A percentile compares a stretch with the other conserved stretches of the same genome.
These are phyloP conservation scores for Agaricus sinodeliciosus DNA, from an alignment of 768 basidiomycete genomes.

Conservation along the genomic window DNA sequence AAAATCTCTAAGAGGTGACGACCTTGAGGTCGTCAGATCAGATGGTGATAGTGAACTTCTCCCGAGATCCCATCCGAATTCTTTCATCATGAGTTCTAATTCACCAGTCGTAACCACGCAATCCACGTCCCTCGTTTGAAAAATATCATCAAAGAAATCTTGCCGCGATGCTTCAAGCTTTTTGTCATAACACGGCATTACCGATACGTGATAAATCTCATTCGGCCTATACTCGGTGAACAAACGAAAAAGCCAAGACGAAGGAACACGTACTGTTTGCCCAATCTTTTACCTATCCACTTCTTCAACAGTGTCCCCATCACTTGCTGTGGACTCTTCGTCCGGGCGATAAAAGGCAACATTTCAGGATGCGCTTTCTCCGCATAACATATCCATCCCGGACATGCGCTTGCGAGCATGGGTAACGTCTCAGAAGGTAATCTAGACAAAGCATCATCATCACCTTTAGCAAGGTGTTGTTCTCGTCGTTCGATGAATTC, in stretches of 20 bases:
- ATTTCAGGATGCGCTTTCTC: conserved; percentile 96
- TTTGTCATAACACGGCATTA: conserved; percentile 99
- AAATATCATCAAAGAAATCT: conserved; percentile 82
- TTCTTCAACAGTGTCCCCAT: conserved; percentile 93
- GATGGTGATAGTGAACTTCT: conserved; percentile 39
- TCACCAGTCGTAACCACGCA: conserved; percentile 98
- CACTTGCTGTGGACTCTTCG: conserved; percentile 90
- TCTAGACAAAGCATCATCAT: no score
- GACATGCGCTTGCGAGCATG: conserved; percentile 94
- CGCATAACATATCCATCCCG: conserved; percentile 99
- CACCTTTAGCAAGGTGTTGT: conserved; percentile 6
- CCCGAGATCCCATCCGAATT: conserved; percentile 74
- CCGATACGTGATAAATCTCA: conserved; percentile 90
- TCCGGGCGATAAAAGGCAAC: conserved; percentile 81
- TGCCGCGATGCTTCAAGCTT: conserved; percentile 95
- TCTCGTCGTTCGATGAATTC: conserved; percentile 76
- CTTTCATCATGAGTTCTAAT: conserved; percentile 76
- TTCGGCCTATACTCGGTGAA: conserved; percentile 60
- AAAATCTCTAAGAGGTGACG: conserved; percentile 1
- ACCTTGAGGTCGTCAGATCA: background rate
- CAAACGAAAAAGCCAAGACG: conserved; percentile 3
- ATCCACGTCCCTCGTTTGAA: conserved; percentile 89
- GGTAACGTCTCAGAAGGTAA: conserved; percentile 39
- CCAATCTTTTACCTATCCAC: conserved; percentile 70
- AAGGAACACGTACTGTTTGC: conserved; percentile 50